Percentiles rank a stretch among this genome's conserved stretches.
These are phyloP conservation scores for Metarhizium sp. DNA, from an alignment of 2,329 filamentous ascomycete species.

Conservation along the genomic window DNA sequence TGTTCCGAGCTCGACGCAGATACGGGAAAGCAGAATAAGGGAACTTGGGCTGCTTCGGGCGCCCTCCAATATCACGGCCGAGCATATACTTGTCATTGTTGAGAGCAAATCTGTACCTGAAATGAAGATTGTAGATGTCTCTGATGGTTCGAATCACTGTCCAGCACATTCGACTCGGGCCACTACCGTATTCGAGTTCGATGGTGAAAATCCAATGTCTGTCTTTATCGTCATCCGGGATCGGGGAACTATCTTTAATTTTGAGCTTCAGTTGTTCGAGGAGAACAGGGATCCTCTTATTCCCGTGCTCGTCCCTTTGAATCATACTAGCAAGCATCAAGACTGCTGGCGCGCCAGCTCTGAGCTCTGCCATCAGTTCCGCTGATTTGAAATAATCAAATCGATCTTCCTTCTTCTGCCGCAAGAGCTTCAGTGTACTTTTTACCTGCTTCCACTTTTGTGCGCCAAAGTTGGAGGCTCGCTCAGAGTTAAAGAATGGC, in stretches of 20 bases:
- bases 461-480: conserved; percentile 63
- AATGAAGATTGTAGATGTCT: conserved; percentile 87
- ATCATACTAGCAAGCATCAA: conserved; percentile 96
- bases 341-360: conserved; percentile 86
- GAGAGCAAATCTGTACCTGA: conserved; percentile 83
- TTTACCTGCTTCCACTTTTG: conserved; percentile 93
- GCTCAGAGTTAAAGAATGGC: conserved; percentile 52
- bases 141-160: conserved; percentile 76
- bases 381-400: conserved; percentile 94
- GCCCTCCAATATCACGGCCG: conserved; percentile 54
- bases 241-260: conserved; percentile 68
- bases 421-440: conserved; percentile 70
- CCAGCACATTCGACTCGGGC: conserved; percentile 94
- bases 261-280: conserved; percentile 88
- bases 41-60: conserved; percentile 80
- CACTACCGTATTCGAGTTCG: conserved; percentile 91
- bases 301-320: conserved; percentile 90
- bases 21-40: conserved; percentile 86
- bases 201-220: conserved; percentile 84
- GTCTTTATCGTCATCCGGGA: conserved; percentile 52
- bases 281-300: conserved; percentile 88
- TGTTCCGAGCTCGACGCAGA: conserved; percentile 66
- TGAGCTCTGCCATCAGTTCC: conserved; percentile 88
- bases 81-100: conserved; percentile 77
- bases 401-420: conserved; percentile 75